Evolutionary conservation across 306 rosid species (phyloP).

Genomic region (Vigna reflexopilosa): DNA sequence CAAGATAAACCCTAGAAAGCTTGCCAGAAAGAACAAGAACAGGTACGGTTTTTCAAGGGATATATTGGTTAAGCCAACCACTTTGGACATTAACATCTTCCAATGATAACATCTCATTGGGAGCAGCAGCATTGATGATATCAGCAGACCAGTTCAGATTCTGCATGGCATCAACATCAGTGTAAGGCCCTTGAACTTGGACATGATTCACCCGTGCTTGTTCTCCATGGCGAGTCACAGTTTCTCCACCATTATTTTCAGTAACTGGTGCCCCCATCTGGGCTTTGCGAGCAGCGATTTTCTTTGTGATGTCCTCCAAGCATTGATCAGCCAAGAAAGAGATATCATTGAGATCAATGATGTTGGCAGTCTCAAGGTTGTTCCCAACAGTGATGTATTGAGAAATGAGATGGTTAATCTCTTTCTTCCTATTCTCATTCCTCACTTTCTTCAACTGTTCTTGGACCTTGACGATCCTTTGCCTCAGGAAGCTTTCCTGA

Average conservation of each 20-base stretch:
- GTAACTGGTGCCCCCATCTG: background rate
- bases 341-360: slow-evolving; percentile 33
- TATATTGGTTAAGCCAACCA: background rate
- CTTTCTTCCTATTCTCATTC: slow-evolving; percentile 30
- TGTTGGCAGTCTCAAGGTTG: background rate
- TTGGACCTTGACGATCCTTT: slow-evolving; percentile 7
- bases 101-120: slow-evolving; percentile 9
- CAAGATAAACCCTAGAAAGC: background rate
- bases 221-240: background rate
- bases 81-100: slow-evolving; percentile 15
- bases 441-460: slow-evolving; percentile 36
- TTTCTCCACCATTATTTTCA: background rate
- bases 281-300: background rate
- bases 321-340: slow-evolving; percentile 24
- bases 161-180: background rate
- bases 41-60: background rate
- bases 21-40: background rate
- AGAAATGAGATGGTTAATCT: slow-evolving; percentile 24
- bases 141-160: background rate
- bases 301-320: slow-evolving; percentile 2
- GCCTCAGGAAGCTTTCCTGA: slow-evolving; percentile 39
- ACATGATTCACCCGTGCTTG: background rate
- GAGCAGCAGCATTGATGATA: background rate
- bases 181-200: background rate
- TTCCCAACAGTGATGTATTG: slow-evolving; percentile 9